Evolutionary conservation across 768 basidiomycete species (phyloP).

Genomic region (Lentinula lateritia): DNA sequence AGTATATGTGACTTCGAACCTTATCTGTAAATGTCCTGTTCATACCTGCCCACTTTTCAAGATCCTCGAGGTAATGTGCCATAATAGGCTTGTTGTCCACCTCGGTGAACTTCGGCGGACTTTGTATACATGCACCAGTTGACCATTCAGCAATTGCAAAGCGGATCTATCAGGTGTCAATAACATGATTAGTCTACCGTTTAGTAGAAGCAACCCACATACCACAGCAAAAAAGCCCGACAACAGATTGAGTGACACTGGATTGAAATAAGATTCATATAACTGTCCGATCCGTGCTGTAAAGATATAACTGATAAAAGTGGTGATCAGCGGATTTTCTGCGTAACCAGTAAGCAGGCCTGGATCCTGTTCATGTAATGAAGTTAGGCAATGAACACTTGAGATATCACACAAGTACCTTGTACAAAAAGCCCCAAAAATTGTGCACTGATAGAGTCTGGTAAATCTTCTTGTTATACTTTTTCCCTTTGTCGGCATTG

Average conservation of each 20-base stretch:
- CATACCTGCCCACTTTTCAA: too few relatives aligned
- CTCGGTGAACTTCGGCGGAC: too few relatives aligned
- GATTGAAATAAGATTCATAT: background rate
- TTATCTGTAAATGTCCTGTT: too few relatives aligned
- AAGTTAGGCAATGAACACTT: background rate
- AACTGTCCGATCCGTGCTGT: background rate
- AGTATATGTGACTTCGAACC: too few relatives aligned
- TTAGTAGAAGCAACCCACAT: too few relatives aligned
- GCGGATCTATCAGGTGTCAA: too few relatives aligned
- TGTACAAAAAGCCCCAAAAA: constrained; percentile 1
- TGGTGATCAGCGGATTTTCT: background rate
- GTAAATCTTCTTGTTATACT: background rate
- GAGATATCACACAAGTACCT: background rate
- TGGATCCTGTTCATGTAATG: background rate
- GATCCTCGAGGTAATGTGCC: too few relatives aligned
- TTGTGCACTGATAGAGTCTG: background rate
- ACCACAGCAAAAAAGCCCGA: background rate
- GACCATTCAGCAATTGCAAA: too few relatives aligned
- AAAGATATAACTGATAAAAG: background rate
- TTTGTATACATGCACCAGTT: too few relatives aligned
- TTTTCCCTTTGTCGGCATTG: background rate
- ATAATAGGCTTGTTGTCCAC: too few relatives aligned
- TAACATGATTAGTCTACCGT: too few relatives aligned
- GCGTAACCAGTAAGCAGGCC: background rate
- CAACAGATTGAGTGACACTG: background rate